phyloP scores from a whole-genome alignment of 1,284 basidiomycete genomes.

The Rhodotorula sp. region DNA sequence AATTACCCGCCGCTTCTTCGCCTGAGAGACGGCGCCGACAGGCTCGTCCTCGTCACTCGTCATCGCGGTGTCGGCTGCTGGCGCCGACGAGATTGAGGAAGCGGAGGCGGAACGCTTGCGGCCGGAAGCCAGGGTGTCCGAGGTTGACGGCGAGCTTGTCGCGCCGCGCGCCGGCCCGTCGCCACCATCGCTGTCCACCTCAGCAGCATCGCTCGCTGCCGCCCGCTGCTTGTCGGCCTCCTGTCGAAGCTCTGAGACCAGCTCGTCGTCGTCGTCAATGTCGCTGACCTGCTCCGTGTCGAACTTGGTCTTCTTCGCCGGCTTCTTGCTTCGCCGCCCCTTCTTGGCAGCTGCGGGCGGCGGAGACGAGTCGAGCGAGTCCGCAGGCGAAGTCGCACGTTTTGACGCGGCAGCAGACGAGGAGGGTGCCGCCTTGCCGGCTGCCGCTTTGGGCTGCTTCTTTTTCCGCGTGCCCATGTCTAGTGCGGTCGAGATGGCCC shows the following conservation, averaged over 20 bases:
- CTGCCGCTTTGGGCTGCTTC: not conserved
- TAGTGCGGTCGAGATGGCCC: constrained; percentile 10
- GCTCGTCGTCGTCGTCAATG: constrained; percentile 27
- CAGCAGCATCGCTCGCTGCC: not conserved
- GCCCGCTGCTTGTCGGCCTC: not conserved
- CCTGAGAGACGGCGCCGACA: constrained; percentile 10
- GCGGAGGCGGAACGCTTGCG: constrained; percentile 13
- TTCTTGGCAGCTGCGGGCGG: constrained; percentile 2
- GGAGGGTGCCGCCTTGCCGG: not conserved
- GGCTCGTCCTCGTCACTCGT: constrained; percentile 9
- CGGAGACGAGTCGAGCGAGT: constrained; percentile 1
- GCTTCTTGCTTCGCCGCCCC: constrained; percentile 17
- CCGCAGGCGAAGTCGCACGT: not conserved
- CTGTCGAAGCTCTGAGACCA: constrained; percentile 20
- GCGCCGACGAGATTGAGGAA: not conserved
- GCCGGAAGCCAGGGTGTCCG: not conserved
- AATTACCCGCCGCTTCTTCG: constrained; percentile 36
- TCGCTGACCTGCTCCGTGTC: constrained; percentile 26
- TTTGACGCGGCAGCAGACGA: not conserved
- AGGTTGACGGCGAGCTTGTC: constrained; percentile 1
- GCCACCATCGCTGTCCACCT: not conserved
- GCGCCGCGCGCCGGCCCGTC: not conserved
- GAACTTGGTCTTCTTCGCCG: constrained; percentile 13
- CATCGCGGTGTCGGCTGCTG: not conserved
- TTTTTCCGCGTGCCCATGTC: constrained; percentile 20